phyloP scores from a whole-genome alignment of 371 early-diverging fungal genomes.

The Caulochytrium protostelioides region DNA sequence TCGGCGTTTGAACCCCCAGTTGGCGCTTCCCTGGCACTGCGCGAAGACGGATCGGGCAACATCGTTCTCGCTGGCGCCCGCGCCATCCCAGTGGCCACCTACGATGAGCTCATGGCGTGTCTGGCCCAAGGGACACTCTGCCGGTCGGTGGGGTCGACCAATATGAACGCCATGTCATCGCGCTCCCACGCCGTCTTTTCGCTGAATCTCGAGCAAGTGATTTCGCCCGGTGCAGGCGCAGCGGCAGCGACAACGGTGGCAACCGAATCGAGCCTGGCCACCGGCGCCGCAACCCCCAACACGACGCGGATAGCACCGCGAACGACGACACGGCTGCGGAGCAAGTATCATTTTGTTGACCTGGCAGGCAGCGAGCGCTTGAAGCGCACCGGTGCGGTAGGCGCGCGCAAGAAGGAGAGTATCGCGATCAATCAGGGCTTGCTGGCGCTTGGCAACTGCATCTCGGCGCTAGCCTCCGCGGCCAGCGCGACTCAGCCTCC shows the following conservation, averaged over 20 bases:
- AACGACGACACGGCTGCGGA: no score
- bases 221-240: no score
- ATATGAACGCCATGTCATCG: conserved; percentile 90
- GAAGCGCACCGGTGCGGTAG: conserved; percentile 84
- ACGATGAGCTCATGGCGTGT: conserved; percentile 46
- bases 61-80: conserved; percentile 56
- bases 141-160: conserved; percentile 68
- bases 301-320: no score
- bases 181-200: conserved; percentile 96
- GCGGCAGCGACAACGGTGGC: no score
- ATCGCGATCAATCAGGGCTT: conserved; percentile 96
- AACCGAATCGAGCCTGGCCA: no score
- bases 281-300: no score
- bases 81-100: conserved; percentile 39
- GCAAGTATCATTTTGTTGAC: conserved; percentile 98
- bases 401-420: conserved; percentile 84
- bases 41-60: conserved; percentile 64
- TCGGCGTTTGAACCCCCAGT: no score
- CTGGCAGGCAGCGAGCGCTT: conserved; percentile 97
- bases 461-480: conserved; percentile 78
- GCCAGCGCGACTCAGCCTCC: no score
- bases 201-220: conserved; percentile 54
- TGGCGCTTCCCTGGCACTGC: no score
- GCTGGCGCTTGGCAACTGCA: conserved; percentile 96
- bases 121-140: conserved; percentile 51